phyloP scores from a whole-genome alignment of 169 alveolate genomes.

The Besnoitia besnoiti region DNA sequence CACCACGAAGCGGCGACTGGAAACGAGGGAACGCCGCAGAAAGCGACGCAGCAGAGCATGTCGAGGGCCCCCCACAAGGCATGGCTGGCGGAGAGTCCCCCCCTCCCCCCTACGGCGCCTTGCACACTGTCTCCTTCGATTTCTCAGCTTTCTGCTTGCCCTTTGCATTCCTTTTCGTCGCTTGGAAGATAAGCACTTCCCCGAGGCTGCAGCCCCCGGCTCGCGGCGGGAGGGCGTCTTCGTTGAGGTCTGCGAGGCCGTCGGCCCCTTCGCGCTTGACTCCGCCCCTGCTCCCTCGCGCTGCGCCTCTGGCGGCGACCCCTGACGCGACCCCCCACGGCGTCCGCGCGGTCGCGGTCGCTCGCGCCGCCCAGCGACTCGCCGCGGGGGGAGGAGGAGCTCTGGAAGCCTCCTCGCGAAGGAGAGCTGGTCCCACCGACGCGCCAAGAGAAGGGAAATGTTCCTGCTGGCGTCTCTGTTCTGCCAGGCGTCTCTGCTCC shows the following conservation, averaged over 20 bases:
- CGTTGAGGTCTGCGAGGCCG: no score
- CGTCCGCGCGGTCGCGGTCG: background rate
- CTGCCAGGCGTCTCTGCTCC: background rate
- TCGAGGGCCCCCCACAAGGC: no score
- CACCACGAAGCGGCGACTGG: no score
- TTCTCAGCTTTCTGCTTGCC: background rate
- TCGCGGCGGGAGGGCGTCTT: background rate
- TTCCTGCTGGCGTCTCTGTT: background rate
- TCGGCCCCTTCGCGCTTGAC: no score
- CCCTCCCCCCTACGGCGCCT: no score
- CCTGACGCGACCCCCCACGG: background rate
- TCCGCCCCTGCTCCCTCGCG: background rate
- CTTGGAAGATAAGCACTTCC: background rate
- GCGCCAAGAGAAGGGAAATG: slow-evolving; percentile 15
- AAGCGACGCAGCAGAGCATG: no score
- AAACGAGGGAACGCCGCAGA: no score
- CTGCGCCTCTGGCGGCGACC: background rate
- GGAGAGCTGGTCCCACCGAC: background rate
- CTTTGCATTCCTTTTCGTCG: background rate
- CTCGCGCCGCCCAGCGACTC: background rate
- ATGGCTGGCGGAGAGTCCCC: no score
- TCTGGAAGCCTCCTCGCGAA: background rate
- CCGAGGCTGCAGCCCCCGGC: slow-evolving; percentile 26
- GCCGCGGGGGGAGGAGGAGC: background rate
- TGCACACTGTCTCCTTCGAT: no score